A percentile compares a stretch with the other conserved stretches of the same genome.
Evolutionary conservation across 345 rosid genomes (phyloP).

Genomic region (Corymbia maculata): DNA sequence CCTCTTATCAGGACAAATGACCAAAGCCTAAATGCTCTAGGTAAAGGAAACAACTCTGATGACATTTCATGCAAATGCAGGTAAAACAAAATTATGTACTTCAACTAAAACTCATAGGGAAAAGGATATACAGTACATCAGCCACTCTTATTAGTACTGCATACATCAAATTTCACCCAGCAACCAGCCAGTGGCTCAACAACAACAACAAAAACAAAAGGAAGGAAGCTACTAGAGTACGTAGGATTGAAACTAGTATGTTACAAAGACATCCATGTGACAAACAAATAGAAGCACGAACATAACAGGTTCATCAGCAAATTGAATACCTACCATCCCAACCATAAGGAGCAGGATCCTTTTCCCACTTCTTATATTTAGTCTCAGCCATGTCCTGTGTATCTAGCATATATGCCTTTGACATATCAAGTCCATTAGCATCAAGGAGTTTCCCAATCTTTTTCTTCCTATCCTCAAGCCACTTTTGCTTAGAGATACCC

Average conservation of each 20-base stretch:
- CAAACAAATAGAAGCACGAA: not conserved
- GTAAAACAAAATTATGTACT: not conserved
- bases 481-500: constrained; percentile 88
- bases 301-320: not conserved
- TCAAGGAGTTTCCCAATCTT: constrained; percentile 86
- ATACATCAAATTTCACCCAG: not conserved
- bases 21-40: not conserved
- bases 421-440: constrained; percentile 90
- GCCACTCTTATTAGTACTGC: not conserved
- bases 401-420: constrained; percentile 75
- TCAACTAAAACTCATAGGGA: not conserved
- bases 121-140: not conserved
- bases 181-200: not conserved
- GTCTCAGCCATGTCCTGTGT: constrained; percentile 87
- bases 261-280: not conserved
- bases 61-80: not conserved
- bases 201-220: not conserved
- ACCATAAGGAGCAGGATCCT: constrained; percentile 88
- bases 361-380: constrained; percentile 94
- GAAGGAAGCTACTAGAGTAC: not conserved
- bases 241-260: not conserved
- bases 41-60: not conserved
- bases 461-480: constrained; percentile 85
- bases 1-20: not conserved
- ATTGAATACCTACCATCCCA: constrained; percentile 73